Evolutionary conservation across 2,329 filamentous ascomycete species (phyloP), one percentile per base, ranked within the genome.

Genomic region (Cladophialophora immunda): DNA sequence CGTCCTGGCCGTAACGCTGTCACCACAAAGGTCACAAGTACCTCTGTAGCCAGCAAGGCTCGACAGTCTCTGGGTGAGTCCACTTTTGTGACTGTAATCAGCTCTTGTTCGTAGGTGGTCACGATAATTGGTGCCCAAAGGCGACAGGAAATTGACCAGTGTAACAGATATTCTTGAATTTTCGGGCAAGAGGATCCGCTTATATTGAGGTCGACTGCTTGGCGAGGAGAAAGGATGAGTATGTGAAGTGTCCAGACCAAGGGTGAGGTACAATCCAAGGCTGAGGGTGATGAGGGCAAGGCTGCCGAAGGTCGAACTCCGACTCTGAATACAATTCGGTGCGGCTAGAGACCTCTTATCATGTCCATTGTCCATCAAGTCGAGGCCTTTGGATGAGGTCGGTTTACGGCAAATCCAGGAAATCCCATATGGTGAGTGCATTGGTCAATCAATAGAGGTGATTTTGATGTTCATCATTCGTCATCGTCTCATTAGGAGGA

Each of bases 51-150:
- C 58, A 54, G 25, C 60, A 63, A 22, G 36, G 15, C 60, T 57
- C 60, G 5, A 27, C 50, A 63, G 60, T 63, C 60, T 6, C 52
- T 47, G 60, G 60, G 17, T 45, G 60, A 63, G 36, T 57, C 60
- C 60, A 56, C 58, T 62, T 62, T 62, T 25, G 22, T 59, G 57
- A 25, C 57, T 34, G 36, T 30, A 50, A 36, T 58, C 57, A 50
- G 57, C 57, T 50, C 57, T 45, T 61, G 58, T 53, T 30, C 50
- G 45, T 53, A 62, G 47, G 34, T 54, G 45, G 45, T 36, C 45
- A 62, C 45, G 50, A 1, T 32, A n/a, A n/a, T n/a, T n/a, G n/a
- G 9, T 55, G 53, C 53, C 27, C 19, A 29, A 22, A 32, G 34
- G 25, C 47, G 27, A 55, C 3, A 55, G 53, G 13, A 4, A 55